A percentile compares a stretch with the other conserved stretches of the same genome.
phyloP scores from a whole-genome alignment of 768 basidiomycete species.

The Mycena leptocephala region DNA sequence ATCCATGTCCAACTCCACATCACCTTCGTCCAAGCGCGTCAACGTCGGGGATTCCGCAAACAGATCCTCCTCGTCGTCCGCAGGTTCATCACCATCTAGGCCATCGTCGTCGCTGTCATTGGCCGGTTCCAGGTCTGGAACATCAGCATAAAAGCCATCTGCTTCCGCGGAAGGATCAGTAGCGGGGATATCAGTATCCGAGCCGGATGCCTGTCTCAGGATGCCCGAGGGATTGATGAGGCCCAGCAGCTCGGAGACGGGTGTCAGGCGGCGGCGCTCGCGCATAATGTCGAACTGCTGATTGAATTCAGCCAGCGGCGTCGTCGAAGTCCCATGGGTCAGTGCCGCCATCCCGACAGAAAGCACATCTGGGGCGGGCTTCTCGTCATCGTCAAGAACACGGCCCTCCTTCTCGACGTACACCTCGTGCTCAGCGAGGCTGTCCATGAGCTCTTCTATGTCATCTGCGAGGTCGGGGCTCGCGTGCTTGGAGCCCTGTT shows the following conservation, averaged over 20 bases:
- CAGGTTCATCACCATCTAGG: not conserved
- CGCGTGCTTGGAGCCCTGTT: conserved; percentile 51
- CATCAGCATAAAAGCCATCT: not conserved
- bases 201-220: too few relatives aligned
- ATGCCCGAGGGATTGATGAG: not conserved
- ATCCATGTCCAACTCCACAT: conserved; percentile 6
- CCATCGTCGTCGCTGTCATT: not conserved
- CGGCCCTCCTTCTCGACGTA: conserved; percentile 40
- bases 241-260: not conserved
- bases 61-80: not conserved
- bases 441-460: conserved; percentile 41
- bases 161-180: not conserved
- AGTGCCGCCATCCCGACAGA: conserved; percentile 15
- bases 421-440: conserved; percentile 38
- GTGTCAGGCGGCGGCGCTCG: conserved; percentile 4
- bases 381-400: conserved; percentile 32
- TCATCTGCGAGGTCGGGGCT: conserved; percentile 47
- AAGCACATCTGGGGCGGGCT: conserved; percentile 33
- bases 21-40: not conserved
- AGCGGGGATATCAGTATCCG: too few relatives aligned
- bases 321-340: conserved; percentile 20
- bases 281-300: conserved; percentile 15
- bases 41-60: conserved; percentile 1
- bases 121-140: not conserved
- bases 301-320: conserved; percentile 33